A percentile compares a stretch with the other conserved stretches of the same genome.
These are phyloP conservation scores for Ananas comosus DNA, from an alignment of 176 grass and related monocot genomes.

Conservation along the genomic window DNA sequence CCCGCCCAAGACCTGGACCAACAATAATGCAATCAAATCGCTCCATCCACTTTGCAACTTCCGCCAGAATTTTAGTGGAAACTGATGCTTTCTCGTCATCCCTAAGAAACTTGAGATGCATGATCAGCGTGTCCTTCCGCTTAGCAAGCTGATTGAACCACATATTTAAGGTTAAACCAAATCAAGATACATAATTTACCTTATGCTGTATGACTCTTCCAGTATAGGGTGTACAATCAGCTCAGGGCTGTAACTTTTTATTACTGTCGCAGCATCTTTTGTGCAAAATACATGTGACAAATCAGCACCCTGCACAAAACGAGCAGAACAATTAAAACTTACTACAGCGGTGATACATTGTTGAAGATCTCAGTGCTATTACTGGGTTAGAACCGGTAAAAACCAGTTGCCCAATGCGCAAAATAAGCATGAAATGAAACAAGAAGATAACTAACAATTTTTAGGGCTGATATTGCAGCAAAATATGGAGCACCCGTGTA, in stretches of 20 bases:
- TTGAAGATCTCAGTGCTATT: background rate
- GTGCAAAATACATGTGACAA: slow-evolving; percentile 95
- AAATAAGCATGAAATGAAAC: background rate
- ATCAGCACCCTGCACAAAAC: slow-evolving; percentile 70
- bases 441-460: slow-evolving; percentile 54
- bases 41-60: slow-evolving; percentile 84
- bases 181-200: slow-evolving; percentile 30
- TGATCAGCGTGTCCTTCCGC: background rate
- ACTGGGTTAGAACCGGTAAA: background rate
- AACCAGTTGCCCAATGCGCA: background rate
- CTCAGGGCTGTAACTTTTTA: slow-evolving; percentile 95
- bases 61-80: slow-evolving; percentile 57
- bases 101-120: slow-evolving; percentile 20
- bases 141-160: background rate
- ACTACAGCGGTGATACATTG: background rate
- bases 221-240: slow-evolving; percentile 89
- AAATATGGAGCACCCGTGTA: slow-evolving; percentile 97
- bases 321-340: background rate
- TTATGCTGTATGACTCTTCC: slow-evolving; percentile 88
- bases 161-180: background rate
- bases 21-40: slow-evolving; percentile 93
- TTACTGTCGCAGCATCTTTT: slow-evolving; percentile 90
- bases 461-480: slow-evolving; percentile 88
- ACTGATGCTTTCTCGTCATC: slow-evolving; percentile 53
- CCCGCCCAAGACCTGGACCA: slow-evolving; percentile 87